Conservation (phyloP, 2,329 filamentous ascomycete genomes). For the Rhynchosporium agropyri region DNA sequence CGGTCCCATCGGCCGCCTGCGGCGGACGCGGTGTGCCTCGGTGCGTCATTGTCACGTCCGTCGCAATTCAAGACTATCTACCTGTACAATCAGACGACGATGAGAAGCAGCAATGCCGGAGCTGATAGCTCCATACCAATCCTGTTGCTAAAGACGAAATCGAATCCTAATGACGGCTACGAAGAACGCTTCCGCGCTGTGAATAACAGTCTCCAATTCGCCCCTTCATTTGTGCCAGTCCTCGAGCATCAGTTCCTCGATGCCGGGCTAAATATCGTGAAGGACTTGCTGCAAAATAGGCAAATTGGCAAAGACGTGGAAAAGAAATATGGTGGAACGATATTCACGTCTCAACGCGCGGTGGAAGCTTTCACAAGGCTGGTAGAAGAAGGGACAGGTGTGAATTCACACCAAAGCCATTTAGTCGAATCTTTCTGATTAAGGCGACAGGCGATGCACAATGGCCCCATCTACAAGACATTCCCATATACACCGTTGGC, state of each 20-base stretch:
- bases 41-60: slow-evolving; percentile 8
- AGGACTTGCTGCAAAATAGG: slow-evolving; percentile 50
- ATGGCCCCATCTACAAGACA: slow-evolving; percentile 58
- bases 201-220: slow-evolving; percentile 51
- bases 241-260: slow-evolving; percentile 70
- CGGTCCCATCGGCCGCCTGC: slow-evolving; percentile 12
- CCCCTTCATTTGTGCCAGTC: slow-evolving; percentile 74
- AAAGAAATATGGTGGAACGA: slow-evolving; percentile 69
- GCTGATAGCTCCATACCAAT: slow-evolving; percentile 52
- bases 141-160: slow-evolving; percentile 78
- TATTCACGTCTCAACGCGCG: slow-evolving; percentile 83
- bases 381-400: slow-evolving; percentile 51
- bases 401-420: slow-evolving; percentile 1
- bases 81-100: slow-evolving; percentile 29
- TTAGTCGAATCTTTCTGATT: slow-evolving; percentile 14
- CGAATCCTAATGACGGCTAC: slow-evolving; percentile 71
- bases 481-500: slow-evolving; percentile 76
- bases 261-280: slow-evolving; percentile 57
- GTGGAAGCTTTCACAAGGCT: slow-evolving; percentile 75
- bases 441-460: slow-evolving; percentile 24
- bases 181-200: slow-evolving; percentile 63
- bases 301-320: slow-evolving; percentile 46
- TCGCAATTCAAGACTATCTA: slow-evolving; percentile 4
- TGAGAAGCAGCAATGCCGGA: slow-evolving; percentile 25
- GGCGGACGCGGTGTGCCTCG: slow-evolving; percentile 7